Base-by-base conservation (phyloP, 169 alveolate genomes). In the Besnoitia besnoiti region DNA sequence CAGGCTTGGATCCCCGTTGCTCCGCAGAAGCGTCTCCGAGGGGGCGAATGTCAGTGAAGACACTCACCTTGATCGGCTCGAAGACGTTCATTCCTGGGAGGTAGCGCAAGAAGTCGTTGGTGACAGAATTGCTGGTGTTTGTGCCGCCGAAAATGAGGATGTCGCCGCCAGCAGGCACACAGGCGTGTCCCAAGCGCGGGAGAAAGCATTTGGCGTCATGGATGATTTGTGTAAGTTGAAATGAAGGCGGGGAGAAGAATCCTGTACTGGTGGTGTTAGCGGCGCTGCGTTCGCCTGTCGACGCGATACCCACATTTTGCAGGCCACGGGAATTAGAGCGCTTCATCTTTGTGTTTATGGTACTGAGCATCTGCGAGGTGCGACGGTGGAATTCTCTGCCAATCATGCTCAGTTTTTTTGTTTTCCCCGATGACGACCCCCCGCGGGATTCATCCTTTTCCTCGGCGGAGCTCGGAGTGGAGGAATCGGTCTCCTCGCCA, bases 211-310 rank as follows among this genome's bases (percentile, higher is more conserved):
- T 85, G 82, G 89, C 37, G 89, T 89, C 93, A 35, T 89, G 93
- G 0, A 89, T 89, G 19, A 89, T 89, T 44, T 89, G 93, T 24
- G 93, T 89, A 3, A 89, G 93, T 49, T 89, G 93, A 77, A 89
- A 89, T 7, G 93, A 89, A 37, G 93, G 93, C 16, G 93, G 93
- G 35, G 93, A 89, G 61, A 89, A 89, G 80, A 89, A 89, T n/a
- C 89, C 93, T 16, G 93, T 89, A 61, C 80, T 89, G 79, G 93
- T 73, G 39, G 82, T 16, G n/a, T 73, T 73, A 1, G 82, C 47
- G 27, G 82, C 82, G n/a, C 44, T 7, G 27, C 24, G 8, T 16
- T 73, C 82, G 16, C 39, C 82, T n/a, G 82, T 0, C 14, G 82
- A 42, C 39, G n/a, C 82, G 27, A 73, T 16, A 3, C 16, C 82